A percentile compares a stretch with the other conserved stretches of the same genome.
Conservation (phyloP, 306 rosid species). For the Quercus alba region DNA sequence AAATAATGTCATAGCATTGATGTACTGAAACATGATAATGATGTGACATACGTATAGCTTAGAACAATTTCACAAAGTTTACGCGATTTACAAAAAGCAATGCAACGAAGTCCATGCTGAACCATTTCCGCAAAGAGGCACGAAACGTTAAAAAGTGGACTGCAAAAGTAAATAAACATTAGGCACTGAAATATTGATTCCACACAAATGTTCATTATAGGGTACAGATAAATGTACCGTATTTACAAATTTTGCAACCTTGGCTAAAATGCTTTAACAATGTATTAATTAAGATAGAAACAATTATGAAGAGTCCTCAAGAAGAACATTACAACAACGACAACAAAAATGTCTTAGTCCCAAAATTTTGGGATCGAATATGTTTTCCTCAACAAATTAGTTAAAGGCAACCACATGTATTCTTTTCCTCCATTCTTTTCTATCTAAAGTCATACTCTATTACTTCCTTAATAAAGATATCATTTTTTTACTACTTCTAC, state of each 20-base stretch:
- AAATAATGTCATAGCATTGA: constrained; percentile 15
- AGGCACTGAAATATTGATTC: constrained; percentile 21
- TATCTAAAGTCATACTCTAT: no score
- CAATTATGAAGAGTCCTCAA: background rate
- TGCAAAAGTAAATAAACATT: constrained; percentile 38
- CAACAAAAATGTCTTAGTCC: no score
- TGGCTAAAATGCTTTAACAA: background rate
- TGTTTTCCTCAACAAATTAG: no score
- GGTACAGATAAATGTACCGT: background rate
- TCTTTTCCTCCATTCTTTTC: no score
- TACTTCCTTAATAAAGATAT: no score
- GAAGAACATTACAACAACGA: background rate
- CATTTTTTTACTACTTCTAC: no score
- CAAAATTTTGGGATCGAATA: no score
- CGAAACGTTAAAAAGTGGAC: constrained; percentile 65
- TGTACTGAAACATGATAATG: constrained; percentile 26
- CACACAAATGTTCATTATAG: background rate
- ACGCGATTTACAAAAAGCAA: constrained; percentile 84
- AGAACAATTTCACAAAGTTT: constrained; percentile 89
- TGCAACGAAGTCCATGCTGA: constrained; percentile 96
- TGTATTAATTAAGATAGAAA: background rate
- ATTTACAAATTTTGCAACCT: background rate
- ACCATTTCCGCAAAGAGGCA: constrained; percentile 93
- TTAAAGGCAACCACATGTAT: no score
- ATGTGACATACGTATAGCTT: constrained; percentile 72